phyloP scores from a whole-genome alignment of 140 eudicot genomes.

The Bidens hawaiensis region DNA sequence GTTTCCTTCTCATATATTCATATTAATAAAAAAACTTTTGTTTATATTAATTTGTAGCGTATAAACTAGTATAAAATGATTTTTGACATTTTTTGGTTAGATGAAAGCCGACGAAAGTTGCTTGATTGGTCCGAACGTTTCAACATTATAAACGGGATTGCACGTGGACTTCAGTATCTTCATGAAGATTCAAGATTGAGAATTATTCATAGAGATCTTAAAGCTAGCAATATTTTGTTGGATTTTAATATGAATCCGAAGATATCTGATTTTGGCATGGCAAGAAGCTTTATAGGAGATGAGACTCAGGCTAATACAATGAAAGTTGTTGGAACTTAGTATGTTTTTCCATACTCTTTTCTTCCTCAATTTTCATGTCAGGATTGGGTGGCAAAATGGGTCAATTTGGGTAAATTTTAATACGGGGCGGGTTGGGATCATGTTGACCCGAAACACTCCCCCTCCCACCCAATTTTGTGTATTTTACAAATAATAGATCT shows the following conservation, averaged over 20 bases:
- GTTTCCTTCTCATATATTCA: slow-evolving; percentile 15
- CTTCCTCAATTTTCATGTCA: not conserved
- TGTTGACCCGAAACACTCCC: not conserved
- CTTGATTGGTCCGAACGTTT: slow-evolving; percentile 52
- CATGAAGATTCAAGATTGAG: no score
- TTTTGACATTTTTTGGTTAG: slow-evolving; percentile 26
- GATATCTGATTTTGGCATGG: slow-evolving; percentile 71
- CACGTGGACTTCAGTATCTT: slow-evolving; percentile 68
- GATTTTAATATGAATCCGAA: slow-evolving; percentile 56
- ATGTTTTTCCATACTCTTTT: slow-evolving; percentile 24
- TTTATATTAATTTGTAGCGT: not conserved
- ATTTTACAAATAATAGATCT: not conserved
- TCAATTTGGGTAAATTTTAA: not conserved
- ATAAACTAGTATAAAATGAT: not conserved
- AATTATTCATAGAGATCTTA: no score
- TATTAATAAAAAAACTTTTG: no score
- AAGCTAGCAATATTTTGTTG: slow-evolving; percentile 57
- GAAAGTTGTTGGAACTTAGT: slow-evolving; percentile 72
- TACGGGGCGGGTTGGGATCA: not conserved
- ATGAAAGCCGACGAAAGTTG: slow-evolving; percentile 29
- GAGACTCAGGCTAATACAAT: slow-evolving; percentile 42
- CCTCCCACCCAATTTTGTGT: not conserved
- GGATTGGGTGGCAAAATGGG: not conserved
- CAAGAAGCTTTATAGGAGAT: slow-evolving; percentile 53
- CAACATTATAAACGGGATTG: slow-evolving; percentile 51